Evolutionary conservation across 2,329 filamentous ascomycete species (phyloP).

Genomic region (Botryotinia convoluta): DNA sequence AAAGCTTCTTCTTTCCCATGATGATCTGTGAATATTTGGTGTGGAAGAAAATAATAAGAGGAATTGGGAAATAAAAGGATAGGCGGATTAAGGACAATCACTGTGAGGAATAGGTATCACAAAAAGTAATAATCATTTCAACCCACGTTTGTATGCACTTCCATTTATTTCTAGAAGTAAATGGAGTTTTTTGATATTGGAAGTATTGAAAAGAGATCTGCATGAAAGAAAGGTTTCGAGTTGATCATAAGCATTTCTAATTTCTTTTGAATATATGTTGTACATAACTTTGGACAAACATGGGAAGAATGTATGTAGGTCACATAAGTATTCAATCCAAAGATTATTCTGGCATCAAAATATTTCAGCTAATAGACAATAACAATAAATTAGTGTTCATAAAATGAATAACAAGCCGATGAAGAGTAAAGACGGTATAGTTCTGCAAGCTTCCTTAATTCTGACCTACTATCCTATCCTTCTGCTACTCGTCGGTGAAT

Average conservation of each 20-base stretch:
- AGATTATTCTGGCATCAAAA: not conserved
- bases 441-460: not conserved
- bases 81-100: not conserved
- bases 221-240: not conserved
- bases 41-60: too few relatives aligned
- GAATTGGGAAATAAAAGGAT: not conserved
- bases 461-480: not conserved
- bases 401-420: not conserved
- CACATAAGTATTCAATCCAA: not conserved
- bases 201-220: not conserved
- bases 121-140: not conserved
- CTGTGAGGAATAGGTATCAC: too few relatives aligned
- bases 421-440: fast-evolving
- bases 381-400: fast-evolving
- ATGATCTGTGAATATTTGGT: not conserved
- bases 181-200: not conserved
- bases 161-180: too few relatives aligned
- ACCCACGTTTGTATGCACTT: too few relatives aligned
- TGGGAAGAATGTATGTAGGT: not conserved
- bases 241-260: not conserved
- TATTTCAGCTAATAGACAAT: fast-evolving
- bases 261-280: not conserved
- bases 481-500: not conserved
- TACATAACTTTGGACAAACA: not conserved
- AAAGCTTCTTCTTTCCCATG: not conserved